Percentiles rank a stretch among this genome's conserved stretches.
Evolutionary conservation across 208 protist genomes (phyloP).

Genomic region (Balamuthia mandrillaris): DNA sequence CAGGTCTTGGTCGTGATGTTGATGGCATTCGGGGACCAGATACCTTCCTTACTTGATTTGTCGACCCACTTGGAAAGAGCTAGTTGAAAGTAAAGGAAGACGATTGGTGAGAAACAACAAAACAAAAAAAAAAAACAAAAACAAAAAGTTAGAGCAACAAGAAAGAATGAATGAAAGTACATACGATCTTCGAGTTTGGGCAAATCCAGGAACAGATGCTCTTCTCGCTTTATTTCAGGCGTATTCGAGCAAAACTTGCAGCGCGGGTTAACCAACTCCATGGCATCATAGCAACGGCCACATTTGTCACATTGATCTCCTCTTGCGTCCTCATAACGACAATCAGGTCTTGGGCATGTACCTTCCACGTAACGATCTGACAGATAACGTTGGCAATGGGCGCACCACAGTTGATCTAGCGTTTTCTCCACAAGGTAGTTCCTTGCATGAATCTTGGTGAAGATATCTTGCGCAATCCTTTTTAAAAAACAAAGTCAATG

Average conservation of each 20-base stretch:
- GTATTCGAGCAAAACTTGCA: conserved; percentile 58
- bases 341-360: conserved; percentile 64
- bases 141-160: too few species aligned
- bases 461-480: conserved; percentile 78
- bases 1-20: conserved; percentile 64
- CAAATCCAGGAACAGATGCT: conserved; percentile 72
- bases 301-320: conserved; percentile 84
- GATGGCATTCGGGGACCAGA: conserved; percentile 50
- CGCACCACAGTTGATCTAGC: conserved; percentile 72
- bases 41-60: neutral
- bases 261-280: conserved; percentile 64
- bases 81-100: too few species aligned
- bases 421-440: conserved; percentile 50
- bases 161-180: too few species aligned
- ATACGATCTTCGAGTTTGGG: conserved; percentile 46
- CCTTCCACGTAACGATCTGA: conserved; percentile 78
- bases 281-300: conserved; percentile 65
- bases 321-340: conserved; percentile 68
- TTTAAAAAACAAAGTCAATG: too few species aligned
- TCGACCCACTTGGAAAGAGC: conserved; percentile 60
- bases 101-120: too few species aligned
- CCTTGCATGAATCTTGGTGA: conserved; percentile 61
- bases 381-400: conserved; percentile 64
- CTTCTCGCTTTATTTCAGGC: conserved; percentile 28
- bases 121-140: too few species aligned